These are phyloP conservation scores for Soucietia sequanensis DNA, from an alignment of 805 yeast species.

Conservation along the genomic window DNA sequence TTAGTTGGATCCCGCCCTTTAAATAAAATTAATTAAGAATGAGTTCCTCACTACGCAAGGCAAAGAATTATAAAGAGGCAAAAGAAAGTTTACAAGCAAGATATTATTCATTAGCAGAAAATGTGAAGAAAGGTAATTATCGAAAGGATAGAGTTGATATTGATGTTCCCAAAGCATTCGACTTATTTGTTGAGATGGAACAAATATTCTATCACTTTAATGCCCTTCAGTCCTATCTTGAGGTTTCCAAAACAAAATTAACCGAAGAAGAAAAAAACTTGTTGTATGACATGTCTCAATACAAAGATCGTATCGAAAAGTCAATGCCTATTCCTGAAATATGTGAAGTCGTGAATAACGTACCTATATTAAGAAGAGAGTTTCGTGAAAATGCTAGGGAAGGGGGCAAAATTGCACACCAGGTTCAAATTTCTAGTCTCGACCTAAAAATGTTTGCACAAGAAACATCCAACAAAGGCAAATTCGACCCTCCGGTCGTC, in stretches of 20 bases:
- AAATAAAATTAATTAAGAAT: neutral
- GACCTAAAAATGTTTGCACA: neutral
- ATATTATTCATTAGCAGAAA: slow-evolving; percentile 13
- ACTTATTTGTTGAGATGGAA: slow-evolving; percentile 22
- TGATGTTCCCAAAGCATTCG: neutral
- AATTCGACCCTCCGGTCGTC: too few relatives aligned
- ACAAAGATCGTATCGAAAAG: slow-evolving; percentile 17
- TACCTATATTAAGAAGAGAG: slow-evolving; percentile 28
- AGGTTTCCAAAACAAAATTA: slow-evolving; percentile 12
- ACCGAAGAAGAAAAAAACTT: slow-evolving; percentile 7
- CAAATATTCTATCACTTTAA: slow-evolving; percentile 22
- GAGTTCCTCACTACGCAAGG: slow-evolving; percentile 11
- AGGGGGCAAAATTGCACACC: slow-evolving; percentile 26
- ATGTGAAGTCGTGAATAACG: slow-evolving; percentile 15
- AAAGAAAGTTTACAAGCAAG: slow-evolving; percentile 11
- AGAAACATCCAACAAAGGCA: slow-evolving; percentile 1
- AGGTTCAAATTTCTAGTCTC: slow-evolving; percentile 3
- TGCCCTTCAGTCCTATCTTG: slow-evolving; percentile 24
- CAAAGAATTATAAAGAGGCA: slow-evolving; percentile 15
- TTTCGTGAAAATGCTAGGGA: slow-evolving; percentile 29
- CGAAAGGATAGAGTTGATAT: slow-evolving; percentile 12
- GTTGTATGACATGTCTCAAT: slow-evolving; percentile 14
- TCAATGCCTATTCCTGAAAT: slow-evolving; percentile 22
- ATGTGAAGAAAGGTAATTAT: slow-evolving; percentile 6
- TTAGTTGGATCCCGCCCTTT: neutral